Percentiles rank a stretch among this genome's conserved stretches.
Conservation (phyloP, 2,329 filamentous ascomycete genomes). For the Colletotrichum sp. region DNA sequence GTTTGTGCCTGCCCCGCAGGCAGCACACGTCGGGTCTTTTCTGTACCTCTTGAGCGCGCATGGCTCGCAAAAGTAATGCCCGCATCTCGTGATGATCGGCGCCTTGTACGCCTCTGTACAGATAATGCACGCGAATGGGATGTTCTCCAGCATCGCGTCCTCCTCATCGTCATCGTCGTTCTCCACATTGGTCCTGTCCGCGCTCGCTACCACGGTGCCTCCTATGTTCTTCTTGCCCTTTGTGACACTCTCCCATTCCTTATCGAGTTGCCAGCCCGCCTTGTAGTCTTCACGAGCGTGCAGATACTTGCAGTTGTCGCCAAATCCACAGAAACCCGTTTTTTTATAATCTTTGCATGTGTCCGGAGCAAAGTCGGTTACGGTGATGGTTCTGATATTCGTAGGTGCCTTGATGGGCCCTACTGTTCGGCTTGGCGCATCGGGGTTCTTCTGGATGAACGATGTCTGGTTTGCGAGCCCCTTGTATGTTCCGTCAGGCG, state of each 20-base stretch:
- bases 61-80: slow-evolving; percentile 93
- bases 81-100: slow-evolving; percentile 87
- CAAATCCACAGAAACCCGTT: slow-evolving; percentile 64
- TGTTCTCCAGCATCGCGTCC: slow-evolving; percentile 77
- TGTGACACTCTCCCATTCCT: slow-evolving; percentile 87
- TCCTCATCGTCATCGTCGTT: slow-evolving; percentile 61
- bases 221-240: slow-evolving; percentile 70
- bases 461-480: slow-evolving; percentile 74
- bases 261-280: slow-evolving; percentile 93
- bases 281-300: slow-evolving; percentile 82
- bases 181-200: slow-evolving; percentile 48
- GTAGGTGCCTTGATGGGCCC: slow-evolving; percentile 88
- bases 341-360: slow-evolving; percentile 81
- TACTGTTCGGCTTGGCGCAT: slow-evolving; percentile 72
- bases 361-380: slow-evolving; percentile 90
- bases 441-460: slow-evolving; percentile 82
- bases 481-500: slow-evolving; percentile 74
- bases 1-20: slow-evolving; percentile 83
- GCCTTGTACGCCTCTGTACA: slow-evolving; percentile 80
- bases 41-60: slow-evolving; percentile 88
- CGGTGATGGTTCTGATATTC: slow-evolving; percentile 89
- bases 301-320: slow-evolving; percentile 82
- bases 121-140: slow-evolving; percentile 89
- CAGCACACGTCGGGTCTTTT: slow-evolving; percentile 85
- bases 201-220: slow-evolving; percentile 67